These are phyloP conservation scores for Diplocarpon rosae DNA, from an alignment of 2,329 filamentous ascomycete species.

Conservation along the genomic window DNA sequence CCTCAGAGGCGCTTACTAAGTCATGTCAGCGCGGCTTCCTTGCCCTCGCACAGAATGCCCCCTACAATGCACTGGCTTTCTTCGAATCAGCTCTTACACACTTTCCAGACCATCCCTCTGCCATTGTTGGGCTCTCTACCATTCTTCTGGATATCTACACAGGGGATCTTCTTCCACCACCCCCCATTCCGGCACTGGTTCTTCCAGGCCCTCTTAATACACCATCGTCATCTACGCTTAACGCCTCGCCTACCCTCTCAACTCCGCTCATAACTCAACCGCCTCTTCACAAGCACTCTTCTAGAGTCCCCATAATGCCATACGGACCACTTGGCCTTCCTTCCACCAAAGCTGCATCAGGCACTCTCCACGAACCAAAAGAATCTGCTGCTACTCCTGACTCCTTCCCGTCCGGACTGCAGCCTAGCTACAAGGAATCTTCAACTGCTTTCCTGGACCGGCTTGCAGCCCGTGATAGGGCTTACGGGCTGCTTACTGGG, in stretches of 20 bases:
- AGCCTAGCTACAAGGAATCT: constrained; percentile 14
- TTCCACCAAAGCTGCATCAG: constrained; percentile 19
- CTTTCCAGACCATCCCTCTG: constrained; percentile 66
- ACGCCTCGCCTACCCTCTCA: constrained; percentile 7
- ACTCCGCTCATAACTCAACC: constrained; percentile 13
- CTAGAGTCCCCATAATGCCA: constrained; percentile 16
- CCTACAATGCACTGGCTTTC: constrained; percentile 59
- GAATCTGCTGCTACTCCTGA: constrained; percentile 13
- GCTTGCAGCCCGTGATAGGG: constrained; percentile 81
- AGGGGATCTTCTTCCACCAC: constrained; percentile 50
- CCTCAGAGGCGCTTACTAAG: constrained; percentile 14
- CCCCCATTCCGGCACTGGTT: constrained; percentile 32
- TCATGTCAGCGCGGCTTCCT: constrained; percentile 23
- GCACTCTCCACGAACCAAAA: constrained; percentile 22
- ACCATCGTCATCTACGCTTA: constrained; percentile 21
- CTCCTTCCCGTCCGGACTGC: constrained; percentile 5
- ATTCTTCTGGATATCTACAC: constrained; percentile 80
- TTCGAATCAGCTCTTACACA: constrained; percentile 78
- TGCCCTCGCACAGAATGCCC: constrained; percentile 26
- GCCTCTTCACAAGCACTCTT: constrained; percentile 5
- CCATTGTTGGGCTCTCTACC: constrained; percentile 72
- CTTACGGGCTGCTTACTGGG: constrained; percentile 69
- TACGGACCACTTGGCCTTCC: constrained; percentile 23
- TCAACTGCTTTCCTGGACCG: constrained; percentile 42
- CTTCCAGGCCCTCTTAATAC: constrained; percentile 17